These are phyloP conservation scores for Trichoderma gamsii DNA, from an alignment of 495 filamentous ascomycete species.

Conservation along the genomic window DNA sequence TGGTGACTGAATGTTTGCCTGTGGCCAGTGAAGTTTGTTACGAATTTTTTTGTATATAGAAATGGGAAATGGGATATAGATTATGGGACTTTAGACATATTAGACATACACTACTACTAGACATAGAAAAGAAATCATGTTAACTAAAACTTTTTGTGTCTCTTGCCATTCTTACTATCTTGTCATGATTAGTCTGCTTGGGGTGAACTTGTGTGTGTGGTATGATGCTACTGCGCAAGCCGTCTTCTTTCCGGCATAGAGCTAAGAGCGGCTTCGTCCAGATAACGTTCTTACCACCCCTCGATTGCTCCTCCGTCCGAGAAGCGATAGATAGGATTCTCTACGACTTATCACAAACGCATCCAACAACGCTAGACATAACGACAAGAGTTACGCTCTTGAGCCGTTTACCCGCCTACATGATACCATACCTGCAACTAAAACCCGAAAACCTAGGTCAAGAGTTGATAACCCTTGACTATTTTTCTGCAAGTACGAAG, in stretches of 20 bases:
- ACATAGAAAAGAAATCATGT: background rate
- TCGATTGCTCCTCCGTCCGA: background rate
- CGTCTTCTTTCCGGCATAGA: background rate
- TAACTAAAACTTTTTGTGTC: background rate
- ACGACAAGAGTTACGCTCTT: constrained; percentile 3
- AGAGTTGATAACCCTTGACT: background rate
- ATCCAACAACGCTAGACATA: no score
- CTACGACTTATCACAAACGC: background rate
- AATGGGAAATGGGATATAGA: background rate
- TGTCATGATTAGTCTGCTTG: background rate
- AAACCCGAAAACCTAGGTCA: background rate
- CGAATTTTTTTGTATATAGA: background rate
- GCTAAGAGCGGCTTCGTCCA: background rate
- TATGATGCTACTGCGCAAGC: background rate
- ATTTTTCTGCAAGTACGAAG: background rate
- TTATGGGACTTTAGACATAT: background rate
- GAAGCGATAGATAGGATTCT: background rate
- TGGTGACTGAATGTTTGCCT: background rate
- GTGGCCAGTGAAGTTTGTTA: constrained; percentile 1
- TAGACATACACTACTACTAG: background rate
- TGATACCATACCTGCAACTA: background rate
- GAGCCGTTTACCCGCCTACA: background rate
- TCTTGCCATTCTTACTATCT: background rate
- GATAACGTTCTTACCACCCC: constrained; percentile 4
- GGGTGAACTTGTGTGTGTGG: background rate